phyloP scores from a whole-genome alignment of 1,139 yeast genomes.

The Neolecta irregularis region DNA sequence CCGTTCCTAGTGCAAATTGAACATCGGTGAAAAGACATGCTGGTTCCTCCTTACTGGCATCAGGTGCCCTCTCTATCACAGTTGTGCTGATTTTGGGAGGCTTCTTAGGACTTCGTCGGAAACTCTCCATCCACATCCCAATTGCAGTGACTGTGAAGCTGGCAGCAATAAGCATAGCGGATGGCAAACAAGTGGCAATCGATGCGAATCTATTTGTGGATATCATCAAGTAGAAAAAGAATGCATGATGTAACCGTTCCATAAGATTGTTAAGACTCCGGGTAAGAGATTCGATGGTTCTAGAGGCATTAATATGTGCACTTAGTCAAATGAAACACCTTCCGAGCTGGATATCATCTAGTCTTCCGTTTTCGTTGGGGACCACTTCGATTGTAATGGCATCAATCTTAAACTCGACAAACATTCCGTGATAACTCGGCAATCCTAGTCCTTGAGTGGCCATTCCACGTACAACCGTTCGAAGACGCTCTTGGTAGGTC shows the following conservation, averaged over 20 bases:
- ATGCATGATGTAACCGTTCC: conserved; percentile 94
- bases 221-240: conserved; percentile 75
- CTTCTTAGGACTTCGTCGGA: no score
- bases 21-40: no score
- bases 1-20: no score
- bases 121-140: conserved; percentile 41
- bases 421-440: conserved; percentile 11
- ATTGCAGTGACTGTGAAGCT: conserved; percentile 60
- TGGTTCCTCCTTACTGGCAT: no score
- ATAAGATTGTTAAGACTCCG: conserved; percentile 81
- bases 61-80: no score
- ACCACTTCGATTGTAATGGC: conserved; percentile 65
- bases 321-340: no score
- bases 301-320: no score
- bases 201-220: conserved; percentile 74
- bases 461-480: conserved; percentile 49
- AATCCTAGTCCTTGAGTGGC: conserved; percentile 45
- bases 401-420: conserved; percentile 36
- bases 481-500: conserved; percentile 32
- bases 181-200: conserved; percentile 83
- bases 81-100: no score
- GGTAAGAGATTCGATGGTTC: conserved; percentile 73
- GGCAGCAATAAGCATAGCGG: conserved; percentile 59
- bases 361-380: conserved; percentile 28
- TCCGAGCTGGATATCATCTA: conserved; percentile 83